phyloP scores from a whole-genome alignment of 345 rosid species.

The Ailanthus altissimus region DNA sequence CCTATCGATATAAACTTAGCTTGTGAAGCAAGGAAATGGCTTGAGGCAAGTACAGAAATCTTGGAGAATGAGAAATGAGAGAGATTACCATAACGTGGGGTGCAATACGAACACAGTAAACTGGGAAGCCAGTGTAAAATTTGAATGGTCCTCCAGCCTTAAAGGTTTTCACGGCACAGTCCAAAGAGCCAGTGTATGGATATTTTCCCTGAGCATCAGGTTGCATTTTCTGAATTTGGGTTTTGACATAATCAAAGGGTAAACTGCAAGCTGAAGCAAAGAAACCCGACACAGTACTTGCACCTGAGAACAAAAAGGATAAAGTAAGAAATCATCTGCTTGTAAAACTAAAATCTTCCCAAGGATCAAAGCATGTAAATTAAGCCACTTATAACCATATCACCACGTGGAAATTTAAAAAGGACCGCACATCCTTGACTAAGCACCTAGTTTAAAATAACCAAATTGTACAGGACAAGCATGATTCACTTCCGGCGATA shows the following conservation, averaged over 20 bases:
- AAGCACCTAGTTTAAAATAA: neutral
- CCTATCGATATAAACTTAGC: neutral
- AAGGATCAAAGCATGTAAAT: neutral
- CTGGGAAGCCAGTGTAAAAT: slow-evolving; percentile 97
- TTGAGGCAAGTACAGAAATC: neutral
- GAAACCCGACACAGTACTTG: slow-evolving; percentile 89
- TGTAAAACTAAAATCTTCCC: neutral
- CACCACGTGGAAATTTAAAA: neutral
- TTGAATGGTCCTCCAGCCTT: slow-evolving; percentile 87
- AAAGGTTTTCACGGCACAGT: slow-evolving; percentile 79
- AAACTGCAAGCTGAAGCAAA: slow-evolving; percentile 95
- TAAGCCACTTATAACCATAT: neutral
- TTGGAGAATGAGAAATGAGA: neutral
- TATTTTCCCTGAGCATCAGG: slow-evolving; percentile 92
- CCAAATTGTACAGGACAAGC: neutral
- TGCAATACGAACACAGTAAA: slow-evolving; percentile 91
- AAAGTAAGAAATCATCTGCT: slow-evolving; percentile 5
- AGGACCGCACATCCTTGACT: neutral
- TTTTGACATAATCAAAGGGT: slow-evolving; percentile 95
- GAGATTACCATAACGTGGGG: slow-evolving; percentile 94
- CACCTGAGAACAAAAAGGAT: slow-evolving; percentile 51
- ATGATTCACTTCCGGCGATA: neutral
- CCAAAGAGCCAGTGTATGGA: slow-evolving; percentile 88
- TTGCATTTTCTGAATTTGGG: slow-evolving; percentile 99
- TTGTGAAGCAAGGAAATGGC: neutral